A percentile compares a stretch with the other conserved stretches of the same genome.
These are phyloP conservation scores for Botrytis hyacinthi DNA, from an alignment of 2,329 filamentous ascomycete species.

Conservation along the genomic window DNA sequence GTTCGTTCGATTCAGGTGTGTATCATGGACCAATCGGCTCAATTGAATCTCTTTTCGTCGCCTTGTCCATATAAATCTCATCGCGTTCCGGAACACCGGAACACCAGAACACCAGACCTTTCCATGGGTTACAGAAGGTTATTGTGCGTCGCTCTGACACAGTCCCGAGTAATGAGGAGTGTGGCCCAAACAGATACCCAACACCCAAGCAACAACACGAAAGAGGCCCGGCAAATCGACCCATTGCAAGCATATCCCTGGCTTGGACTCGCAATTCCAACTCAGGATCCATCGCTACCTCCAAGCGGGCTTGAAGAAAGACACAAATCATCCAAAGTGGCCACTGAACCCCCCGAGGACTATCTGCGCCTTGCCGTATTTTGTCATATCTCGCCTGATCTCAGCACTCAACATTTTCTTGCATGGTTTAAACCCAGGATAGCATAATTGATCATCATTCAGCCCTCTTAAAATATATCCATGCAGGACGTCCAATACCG, in stretches of 20 bases:
- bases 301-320: neutral
- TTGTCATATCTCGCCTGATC: neutral
- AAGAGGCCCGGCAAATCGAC: neutral
- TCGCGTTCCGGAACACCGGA: neutral
- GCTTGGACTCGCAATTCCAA: neutral
- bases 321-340: neutral
- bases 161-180: neutral
- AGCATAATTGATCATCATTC: neutral
- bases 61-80: neutral
- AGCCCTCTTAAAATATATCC: neutral
- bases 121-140: neutral
- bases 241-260: neutral
- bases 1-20: conserved; percentile 13
- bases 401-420: neutral
- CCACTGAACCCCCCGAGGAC: no score
- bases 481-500: neutral
- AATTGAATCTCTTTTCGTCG: neutral
- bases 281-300: neutral
- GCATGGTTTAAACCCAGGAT: neutral
- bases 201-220: neutral
- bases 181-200: neutral
- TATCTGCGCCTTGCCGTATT: neutral
- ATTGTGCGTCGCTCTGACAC: neutral
- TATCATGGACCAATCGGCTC: conserved; percentile 9
- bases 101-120: neutral